Conservation (phyloP, 2,329 filamentous ascomycete genomes). For the Calonectria montana region DNA sequence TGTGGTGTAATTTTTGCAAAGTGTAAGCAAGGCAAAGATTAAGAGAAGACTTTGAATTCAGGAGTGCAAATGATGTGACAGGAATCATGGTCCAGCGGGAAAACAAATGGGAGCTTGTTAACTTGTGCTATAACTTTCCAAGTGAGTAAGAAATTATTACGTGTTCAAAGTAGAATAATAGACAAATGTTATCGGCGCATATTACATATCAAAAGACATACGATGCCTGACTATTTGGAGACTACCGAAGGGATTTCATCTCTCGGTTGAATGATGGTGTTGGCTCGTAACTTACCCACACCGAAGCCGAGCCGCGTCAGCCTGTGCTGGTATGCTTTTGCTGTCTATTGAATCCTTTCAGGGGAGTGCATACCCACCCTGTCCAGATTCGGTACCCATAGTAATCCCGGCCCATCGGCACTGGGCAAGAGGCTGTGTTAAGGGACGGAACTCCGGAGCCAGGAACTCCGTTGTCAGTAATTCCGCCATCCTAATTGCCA, state of each 20-base stretch:
- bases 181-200: not conserved
- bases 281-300: not conserved
- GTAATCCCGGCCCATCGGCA: no score
- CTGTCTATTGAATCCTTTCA: not conserved
- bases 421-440: not conserved
- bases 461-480: no score
- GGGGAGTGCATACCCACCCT: not conserved
- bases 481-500: no score
- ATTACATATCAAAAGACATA: not conserved
- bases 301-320: not conserved
- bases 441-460: no score
- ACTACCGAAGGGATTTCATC: not conserved
- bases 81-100: not conserved
- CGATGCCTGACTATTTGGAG: not conserved
- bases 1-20: not conserved
- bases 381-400: no score
- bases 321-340: not conserved
- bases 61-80: not conserved
- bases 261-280: not conserved
- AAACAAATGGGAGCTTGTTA: not conserved
- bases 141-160: not conserved
- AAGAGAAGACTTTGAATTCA: not conserved
- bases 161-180: not conserved
- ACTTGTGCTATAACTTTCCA: not conserved
- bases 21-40: not conserved